Conservation (phyloP, 768 basidiomycete genomes). For the Lepiota brunneoincarnata region DNA sequence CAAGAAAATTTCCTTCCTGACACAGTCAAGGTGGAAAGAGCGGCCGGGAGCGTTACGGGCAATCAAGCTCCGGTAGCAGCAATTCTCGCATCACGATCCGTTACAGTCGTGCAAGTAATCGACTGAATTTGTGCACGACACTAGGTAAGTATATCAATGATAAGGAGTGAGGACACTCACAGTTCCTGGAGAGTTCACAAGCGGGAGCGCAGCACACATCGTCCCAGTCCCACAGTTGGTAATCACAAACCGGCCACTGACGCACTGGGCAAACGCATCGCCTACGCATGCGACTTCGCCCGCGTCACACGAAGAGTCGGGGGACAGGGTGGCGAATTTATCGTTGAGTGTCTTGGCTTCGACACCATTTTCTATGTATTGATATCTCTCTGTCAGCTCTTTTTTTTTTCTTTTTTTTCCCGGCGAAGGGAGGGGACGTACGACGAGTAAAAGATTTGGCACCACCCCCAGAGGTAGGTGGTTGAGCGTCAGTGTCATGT, state of each 20-base stretch:
- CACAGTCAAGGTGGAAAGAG: neutral
- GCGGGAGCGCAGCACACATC: conserved; percentile 49
- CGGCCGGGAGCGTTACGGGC: too few species aligned
- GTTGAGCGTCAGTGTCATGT: conserved; percentile 8
- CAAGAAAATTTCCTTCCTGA: neutral
- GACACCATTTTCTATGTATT: conserved; percentile 40
- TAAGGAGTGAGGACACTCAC: neutral
- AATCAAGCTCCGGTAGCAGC: conserved; percentile 32
- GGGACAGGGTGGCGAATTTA: conserved; percentile 46
- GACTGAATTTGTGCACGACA: conserved; percentile 18
- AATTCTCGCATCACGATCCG: conserved; percentile 44
- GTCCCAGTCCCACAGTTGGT: conserved; percentile 34
- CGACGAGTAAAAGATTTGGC: conserved; percentile 25
- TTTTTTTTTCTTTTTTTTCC: too few species aligned
- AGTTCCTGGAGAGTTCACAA: conserved; percentile 52
- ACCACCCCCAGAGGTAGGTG: conserved; percentile 14
- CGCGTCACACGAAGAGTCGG: conserved; percentile 42
- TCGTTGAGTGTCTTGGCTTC: conserved; percentile 50
- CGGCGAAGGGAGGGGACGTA: neutral
- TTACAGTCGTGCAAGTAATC: conserved; percentile 46
- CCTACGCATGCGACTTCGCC: conserved; percentile 46
- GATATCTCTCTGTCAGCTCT: too few species aligned
- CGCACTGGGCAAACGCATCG: conserved; percentile 50
- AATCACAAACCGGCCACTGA: conserved; percentile 39
- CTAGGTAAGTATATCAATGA: neutral